Evolutionary conservation across 2,329 filamentous ascomycete species (phyloP), one percentile per base, ranked within the genome.

Genomic region (Diaporthe vaccinii): DNA sequence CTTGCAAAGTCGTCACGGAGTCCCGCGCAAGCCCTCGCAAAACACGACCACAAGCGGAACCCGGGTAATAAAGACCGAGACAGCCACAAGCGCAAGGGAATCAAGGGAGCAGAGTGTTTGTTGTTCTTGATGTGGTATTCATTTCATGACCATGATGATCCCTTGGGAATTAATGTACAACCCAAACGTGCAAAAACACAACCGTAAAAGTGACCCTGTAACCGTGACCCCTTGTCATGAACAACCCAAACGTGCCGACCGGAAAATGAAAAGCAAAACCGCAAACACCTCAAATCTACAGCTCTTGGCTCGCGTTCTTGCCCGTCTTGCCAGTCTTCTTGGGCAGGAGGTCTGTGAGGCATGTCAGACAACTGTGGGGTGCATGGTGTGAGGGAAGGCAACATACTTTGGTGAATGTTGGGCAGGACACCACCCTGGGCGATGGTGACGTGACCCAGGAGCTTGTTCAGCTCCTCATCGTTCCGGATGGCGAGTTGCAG

Each of bases 391-490:
- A 31, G 20, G 36, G 10, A 41, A 74, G 69, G 46, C 77, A 79
- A 91, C 95, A 81, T 92, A 98, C 95, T 98, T 89, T 97, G 94
- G 90, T 98, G 95, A 81, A 98, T 98, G 92, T 98, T 97, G 87
- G 95, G 96, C 79, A 98, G 91, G 80, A 98, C 95, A 96, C 95
- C 95, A 90, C 95, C 95, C 89, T 98, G 96, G 85, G 96, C 95
- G 83, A 98, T 98, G 85, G 95, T 98, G 87, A 98, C 95, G 85
- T 98, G 95, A 75, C 96, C 96, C 79, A 98, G 91, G 78, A 98
- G 93, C 92, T 98, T 98, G 94, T 98, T 98, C 94, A 98, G 87
- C 89, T 99, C 97, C 92, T 98, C 96, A 87, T 98, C 96, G 89
- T 98, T 98, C 84, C 97, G 93, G 90, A 99, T 99, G 88, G 97